Base-by-base conservation (phyloP, 2,329 filamentous ascomycete species). In the Fusarium albosuccineum region DNA sequence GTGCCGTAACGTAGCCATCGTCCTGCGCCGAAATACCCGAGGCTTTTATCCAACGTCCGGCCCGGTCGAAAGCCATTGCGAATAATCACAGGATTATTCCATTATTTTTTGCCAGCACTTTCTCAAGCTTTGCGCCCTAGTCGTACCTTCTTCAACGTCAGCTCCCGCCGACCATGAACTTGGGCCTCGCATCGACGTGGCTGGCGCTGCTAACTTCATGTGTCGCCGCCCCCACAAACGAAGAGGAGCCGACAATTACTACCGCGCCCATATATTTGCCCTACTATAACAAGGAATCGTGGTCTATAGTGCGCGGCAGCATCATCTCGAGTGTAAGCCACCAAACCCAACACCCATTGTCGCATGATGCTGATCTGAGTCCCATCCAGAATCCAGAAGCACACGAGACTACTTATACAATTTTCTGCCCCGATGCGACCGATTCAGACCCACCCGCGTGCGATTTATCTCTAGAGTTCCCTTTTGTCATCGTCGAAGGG, bases 401-500 rank as follows among this genome's bases (percentile, higher is more conserved):
- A 6, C 71, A 66, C 57, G 68, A 79, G 60, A 85, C 83, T 14
- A 80, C 81, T 26, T 85, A 83, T 63, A 84, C 82, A 58, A 81
- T 85, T 40, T 85, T 85, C 69, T 85, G 83, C 62, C 79, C 79
- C 9, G 76, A 80, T 37, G 73, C 79, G 54, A 77, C 79, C 9
- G 76, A 79, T 30, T 72, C 80, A 56, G 76, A 77, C n/a, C 77
- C 78, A 4, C 75, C 74, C 6, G 76, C 75, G 7, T 85, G 83
- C 70, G 78, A 80, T 56, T 73, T 85, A 8, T 80, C 80, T 7
- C 78, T 82, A 13, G 81, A 82, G 44, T 78, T 84, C 36, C 83
- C 83, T 5, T 85, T 85, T 64, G 66, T 82, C 48, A 77, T 85
- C 58, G 78, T 82, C 11, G 81, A 84, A 63, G 82, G 83, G 0